phyloP scores from a whole-genome alignment of 176 grass and related monocot species.

The Canna indica region DNA sequence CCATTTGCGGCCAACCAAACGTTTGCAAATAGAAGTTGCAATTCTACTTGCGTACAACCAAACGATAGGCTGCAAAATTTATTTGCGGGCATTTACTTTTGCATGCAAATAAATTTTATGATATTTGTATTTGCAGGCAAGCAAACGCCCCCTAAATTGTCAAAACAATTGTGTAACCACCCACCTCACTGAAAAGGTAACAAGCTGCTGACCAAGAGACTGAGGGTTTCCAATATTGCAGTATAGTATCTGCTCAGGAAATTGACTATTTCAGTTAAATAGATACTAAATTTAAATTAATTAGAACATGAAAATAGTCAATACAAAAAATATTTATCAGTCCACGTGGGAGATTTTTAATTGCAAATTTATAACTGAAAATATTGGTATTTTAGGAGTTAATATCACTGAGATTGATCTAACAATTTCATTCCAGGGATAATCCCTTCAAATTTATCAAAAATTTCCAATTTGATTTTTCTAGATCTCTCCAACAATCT shows the following conservation, averaged over 20 bases:
- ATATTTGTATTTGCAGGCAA: too few species aligned
- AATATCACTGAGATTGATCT: constrained; percentile 15
- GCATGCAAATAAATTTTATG: too few species aligned
- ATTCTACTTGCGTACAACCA: too few species aligned
- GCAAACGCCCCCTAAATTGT: too few species aligned
- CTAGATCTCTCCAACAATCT: constrained; percentile 17
- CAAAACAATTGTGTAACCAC: not conserved
- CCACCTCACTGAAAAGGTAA: constrained; percentile 93
- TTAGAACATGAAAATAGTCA: not conserved
- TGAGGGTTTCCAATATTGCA: constrained; percentile 99
- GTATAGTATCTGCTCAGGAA: constrained; percentile 52
- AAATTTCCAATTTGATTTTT: constrained; percentile 6
- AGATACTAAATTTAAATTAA: constrained; percentile 15
- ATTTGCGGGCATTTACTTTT: too few species aligned
- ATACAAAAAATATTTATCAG: not conserved
- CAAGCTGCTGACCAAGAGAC: constrained; percentile 86
- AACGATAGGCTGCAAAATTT: too few species aligned
- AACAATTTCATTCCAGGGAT: constrained; percentile 7
- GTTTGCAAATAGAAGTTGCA: too few species aligned
- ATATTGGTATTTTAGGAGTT: not conserved
- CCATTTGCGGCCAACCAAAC: too few species aligned
- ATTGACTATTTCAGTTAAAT: not conserved
- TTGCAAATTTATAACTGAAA: constrained; percentile 3
- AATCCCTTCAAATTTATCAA: constrained; percentile 8
- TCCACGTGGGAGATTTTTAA: not conserved